Conservation (phyloP, 2,329 filamentous ascomycete genomes). For the Sporothrix dimorphospora region DNA sequence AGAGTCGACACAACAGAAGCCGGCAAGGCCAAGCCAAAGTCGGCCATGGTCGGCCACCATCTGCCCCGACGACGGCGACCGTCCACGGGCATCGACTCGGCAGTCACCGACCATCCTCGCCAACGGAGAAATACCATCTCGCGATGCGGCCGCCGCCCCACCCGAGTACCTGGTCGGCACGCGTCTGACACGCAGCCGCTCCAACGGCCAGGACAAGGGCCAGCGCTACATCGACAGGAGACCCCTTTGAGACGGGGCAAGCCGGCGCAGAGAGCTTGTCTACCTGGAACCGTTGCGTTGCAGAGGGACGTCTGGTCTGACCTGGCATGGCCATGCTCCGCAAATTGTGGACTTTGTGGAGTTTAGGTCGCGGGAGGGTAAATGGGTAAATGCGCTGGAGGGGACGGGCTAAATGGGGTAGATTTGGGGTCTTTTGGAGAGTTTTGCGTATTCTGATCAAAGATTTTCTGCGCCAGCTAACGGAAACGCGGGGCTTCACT, state of each 20-base stretch:
- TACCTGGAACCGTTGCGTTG: not conserved
- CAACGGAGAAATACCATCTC: not conserved
- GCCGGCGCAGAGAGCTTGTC: not conserved
- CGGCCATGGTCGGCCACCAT: too few species aligned
- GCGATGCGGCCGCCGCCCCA: not conserved
- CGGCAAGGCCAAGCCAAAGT: too few species aligned
- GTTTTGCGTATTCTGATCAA: not conserved
- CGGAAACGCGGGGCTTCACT: slow-evolving; percentile 21
- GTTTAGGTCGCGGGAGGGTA: slow-evolving; percentile 10
- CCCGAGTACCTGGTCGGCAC: slow-evolving; percentile 6
- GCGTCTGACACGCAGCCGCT: not conserved
- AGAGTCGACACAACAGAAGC: not conserved
- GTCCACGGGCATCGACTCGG: not conserved
- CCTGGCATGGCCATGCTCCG: slow-evolving; percentile 17
- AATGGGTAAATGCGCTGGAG: slow-evolving; percentile 25
- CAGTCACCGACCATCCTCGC: not conserved
- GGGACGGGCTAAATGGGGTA: slow-evolving; percentile 20
- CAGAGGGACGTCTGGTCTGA: too few species aligned
- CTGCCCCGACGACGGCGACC: not conserved
- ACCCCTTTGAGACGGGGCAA: not conserved
- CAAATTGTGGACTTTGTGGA: slow-evolving; percentile 16
- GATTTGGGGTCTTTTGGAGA: not conserved
- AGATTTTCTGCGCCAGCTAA: not conserved
- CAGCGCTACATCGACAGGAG: not conserved
- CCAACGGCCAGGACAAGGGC: not conserved